These are phyloP conservation scores for Chaetothyriales sp. DNA, from an alignment of 2,329 filamentous ascomycete genomes.

Conservation along the genomic window DNA sequence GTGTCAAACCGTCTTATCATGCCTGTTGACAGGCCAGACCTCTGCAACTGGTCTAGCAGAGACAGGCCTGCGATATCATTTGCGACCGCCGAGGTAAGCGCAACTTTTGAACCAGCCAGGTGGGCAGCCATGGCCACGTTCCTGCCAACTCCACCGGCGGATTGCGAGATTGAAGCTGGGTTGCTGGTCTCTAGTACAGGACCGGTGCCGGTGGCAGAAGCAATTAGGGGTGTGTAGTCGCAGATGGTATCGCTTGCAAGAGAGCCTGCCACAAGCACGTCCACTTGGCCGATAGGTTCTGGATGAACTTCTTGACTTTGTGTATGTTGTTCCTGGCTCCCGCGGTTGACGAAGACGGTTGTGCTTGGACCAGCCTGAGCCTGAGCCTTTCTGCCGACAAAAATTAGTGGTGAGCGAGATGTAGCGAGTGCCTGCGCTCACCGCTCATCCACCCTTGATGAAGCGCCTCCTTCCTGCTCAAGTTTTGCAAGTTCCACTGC, in stretches of 20 bases:
- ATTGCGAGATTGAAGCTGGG: slow-evolving; percentile 62
- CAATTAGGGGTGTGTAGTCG: slow-evolving; percentile 46
- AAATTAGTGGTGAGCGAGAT: neutral
- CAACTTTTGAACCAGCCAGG: slow-evolving; percentile 49
- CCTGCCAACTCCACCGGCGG: slow-evolving; percentile 77
- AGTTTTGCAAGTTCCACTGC: slow-evolving; percentile 47
- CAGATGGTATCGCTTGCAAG: slow-evolving; percentile 78
- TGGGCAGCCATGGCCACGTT: slow-evolving; percentile 81
- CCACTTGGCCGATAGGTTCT: slow-evolving; percentile 23
- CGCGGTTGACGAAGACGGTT: neutral
- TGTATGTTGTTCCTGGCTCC: neutral
- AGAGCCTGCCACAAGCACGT: slow-evolving; percentile 75
- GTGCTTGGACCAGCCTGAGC: neutral
- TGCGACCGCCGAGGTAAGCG: slow-evolving; percentile 66
- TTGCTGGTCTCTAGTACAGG: slow-evolving; percentile 63
- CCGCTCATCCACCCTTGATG: neutral
- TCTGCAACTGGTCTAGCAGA: slow-evolving; percentile 50
- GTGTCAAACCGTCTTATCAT: slow-evolving; percentile 45
- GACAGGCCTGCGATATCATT: slow-evolving; percentile 64
- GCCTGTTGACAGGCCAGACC: slow-evolving; percentile 47
- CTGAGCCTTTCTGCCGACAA: neutral
- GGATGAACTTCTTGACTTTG: neutral
- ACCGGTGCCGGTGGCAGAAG: slow-evolving; percentile 20
- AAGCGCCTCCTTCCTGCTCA: slow-evolving; percentile 23
- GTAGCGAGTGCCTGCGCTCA: neutral